Base-by-base conservation (phyloP, 805 yeast genomes). In the Candida xiaguanensis region DNA sequence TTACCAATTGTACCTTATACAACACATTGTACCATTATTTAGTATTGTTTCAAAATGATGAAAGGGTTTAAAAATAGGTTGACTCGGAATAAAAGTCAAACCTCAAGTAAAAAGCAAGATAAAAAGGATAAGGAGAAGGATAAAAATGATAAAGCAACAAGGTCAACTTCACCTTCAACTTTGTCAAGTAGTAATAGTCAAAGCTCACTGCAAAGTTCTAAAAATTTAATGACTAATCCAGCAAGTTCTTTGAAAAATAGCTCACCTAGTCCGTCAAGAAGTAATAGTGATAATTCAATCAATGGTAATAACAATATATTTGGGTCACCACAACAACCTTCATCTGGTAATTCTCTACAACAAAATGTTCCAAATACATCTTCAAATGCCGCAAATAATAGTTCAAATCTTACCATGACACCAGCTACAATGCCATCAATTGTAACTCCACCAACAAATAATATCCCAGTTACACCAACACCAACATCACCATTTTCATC, bases 11-110 rank as follows among this genome's bases (percentile, higher is more conserved):
- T 9, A 22, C 9, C 24, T 8, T 8, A 22, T 22, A 22, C 24
- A 22, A 22, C 24, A 22, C 24, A 8, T 22, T 22, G n/a, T n/a
- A n/a, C n/a, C n/a, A 22, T 8, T 22, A 22, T 22, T 22, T 22
- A 8, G 24, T 22, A 9, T n/a, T n/a, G n/a, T n/a, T 22, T 15
- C 40, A 62, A 54, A 35, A 68, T 68, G 74, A 68, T 68, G 73
- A 68, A 67, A 59, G 74, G 74, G 13, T 68, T 68, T 49, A 68
- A 68, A 47, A 67, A 68, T 42, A 59, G 72, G 46, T 72, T 68
- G 50, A 62, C 72, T 14, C 55, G 74, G 43, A 65, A 64, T 51
- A 62, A 62, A 50, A 51, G 58, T 44, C 68, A 54, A 39, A 44
- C 67, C 26, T 45, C 68, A 18, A 52, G 48, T 35, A 67, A 67